These are phyloP conservation scores for grape (Vitis vinifera) DNA, from an alignment of 164 flowering plant genomes.

Conservation along the genomic window DNA sequence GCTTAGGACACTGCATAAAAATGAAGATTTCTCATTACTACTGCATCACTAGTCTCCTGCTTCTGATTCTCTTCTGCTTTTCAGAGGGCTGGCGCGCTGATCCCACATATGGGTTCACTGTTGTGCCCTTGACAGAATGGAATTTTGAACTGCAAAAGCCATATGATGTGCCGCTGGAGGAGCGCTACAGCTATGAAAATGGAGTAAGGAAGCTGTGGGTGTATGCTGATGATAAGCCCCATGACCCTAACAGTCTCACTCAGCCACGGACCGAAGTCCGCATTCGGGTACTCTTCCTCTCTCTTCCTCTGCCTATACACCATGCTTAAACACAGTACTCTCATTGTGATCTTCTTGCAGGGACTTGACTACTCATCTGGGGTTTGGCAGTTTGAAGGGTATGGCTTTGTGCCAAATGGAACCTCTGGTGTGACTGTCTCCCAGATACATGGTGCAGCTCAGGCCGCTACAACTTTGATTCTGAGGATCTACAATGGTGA, in stretches of 20 bases:
- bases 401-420: conserved; percentile 28
- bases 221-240: conserved; percentile 26
- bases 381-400: conserved; percentile 32
- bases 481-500: conserved; percentile 28
- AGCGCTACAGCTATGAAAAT: conserved; percentile 24
- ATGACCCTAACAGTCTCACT: conserved; percentile 20
- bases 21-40: neutral
- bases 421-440: conserved; percentile 23
- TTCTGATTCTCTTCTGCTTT: neutral
- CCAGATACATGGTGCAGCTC: conserved; percentile 29
- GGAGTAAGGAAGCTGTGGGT: conserved; percentile 23
- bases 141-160: conserved; percentile 25
- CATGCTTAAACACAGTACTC: too few species aligned
- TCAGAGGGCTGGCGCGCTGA: conserved; percentile 3
- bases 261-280: conserved; percentile 30
- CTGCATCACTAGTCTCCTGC: neutral
- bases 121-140: conserved; percentile 12
- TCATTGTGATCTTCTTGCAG: neutral
- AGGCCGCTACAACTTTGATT: conserved; percentile 20
- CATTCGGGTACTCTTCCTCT: conserved; percentile 7
- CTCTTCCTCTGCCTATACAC: neutral
- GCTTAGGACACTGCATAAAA: neutral
- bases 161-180: conserved; percentile 16
- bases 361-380: conserved; percentile 29
- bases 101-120: conserved; percentile 28